Evolutionary conservation across 129 eudicot species (phyloP), one percentile per base, ranked within the genome.

Genomic region (Erigeron canadensis): DNA sequence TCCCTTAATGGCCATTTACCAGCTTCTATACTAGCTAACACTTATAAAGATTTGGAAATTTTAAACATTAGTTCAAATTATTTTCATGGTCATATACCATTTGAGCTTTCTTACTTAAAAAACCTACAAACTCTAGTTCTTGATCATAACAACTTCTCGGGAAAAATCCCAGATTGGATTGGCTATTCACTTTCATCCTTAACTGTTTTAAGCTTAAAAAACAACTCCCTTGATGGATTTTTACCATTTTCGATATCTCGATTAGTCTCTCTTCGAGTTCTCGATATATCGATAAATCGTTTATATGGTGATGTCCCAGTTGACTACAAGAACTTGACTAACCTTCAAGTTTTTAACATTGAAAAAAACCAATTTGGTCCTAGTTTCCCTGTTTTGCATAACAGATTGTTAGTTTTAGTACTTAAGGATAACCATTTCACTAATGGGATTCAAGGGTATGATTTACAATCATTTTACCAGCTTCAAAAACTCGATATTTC

Each of bases 311-410:
- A 85, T 3, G 79, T 88, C 50, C 98, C 98, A 9, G 79, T 81
- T 64, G 84, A 81, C 67, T 73, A 86, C 43, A 70, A 71, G 23
- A 80, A 82, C 59, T 73, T 91, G 65, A 86, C 85, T 5, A 88
- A 91, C 50, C 90, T 91, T 71, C 95, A 86, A 75, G 83, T 85
- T 55, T 80, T 91, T 62, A 75, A 86, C 72, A 45, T 91, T 51
- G 94, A 71, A 43, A 73, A 70, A 57, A 91, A 91, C 63, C 69
- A 23, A 9, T 67, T 88, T 63, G 97, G 97, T 44, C 97, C 97
- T 5, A 77, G 86, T 16, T 88, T 90, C 60, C 97, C 97, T 1
- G 70, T 22, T 72, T 54, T 82, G 59, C 83, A 81, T 67, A 69
- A 65, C 57, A 76, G 82, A 70, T 6, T 91, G 69, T 77, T 91